Base-by-base conservation (phyloP, 352 stramenopile species). In the Globisporangium echinulatum region DNA sequence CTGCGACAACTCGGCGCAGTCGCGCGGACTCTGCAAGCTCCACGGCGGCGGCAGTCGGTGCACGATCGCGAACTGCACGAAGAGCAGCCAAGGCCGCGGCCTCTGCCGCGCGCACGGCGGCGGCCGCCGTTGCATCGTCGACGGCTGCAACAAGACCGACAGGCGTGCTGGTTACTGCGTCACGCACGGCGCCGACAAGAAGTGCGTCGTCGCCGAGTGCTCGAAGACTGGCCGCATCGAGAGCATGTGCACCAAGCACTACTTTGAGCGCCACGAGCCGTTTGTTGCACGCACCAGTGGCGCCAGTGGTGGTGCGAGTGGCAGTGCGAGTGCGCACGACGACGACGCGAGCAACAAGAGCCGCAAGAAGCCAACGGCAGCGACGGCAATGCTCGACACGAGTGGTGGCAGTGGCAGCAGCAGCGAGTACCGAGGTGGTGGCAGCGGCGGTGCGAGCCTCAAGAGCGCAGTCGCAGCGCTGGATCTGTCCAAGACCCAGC, bases 91-190 rank as follows among this genome's bases (percentile, higher is more conserved):
- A 56, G 87, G 87, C 11, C 77, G 81, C 7, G 87, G 87, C 15
- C 64, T 92, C 7, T 96, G 87, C 55, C 85, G 83, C 47, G 83
- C 87, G 7, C 87, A 96, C 49, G 87, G 87, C 49, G 87, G 87
- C 39, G 87, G 87, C 0, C 70, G 84, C 14, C 84, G 84, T 19
- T 96, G 87, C 66, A 88, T 88, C 70, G 70, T 92, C 25, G 79
- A 88, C 37, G 83, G 83, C 9, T 96, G 87, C 79, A 88, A 89
- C 63, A 94, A 92, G 69, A 92, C 82, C 1, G 82, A 90, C 54
- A 75, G 82, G 7, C 80, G 82, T 60, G 82, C 79, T 7, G 82
- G 82, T 5, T 90, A 85, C 67, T 92, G 82, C 43, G 80, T 91
- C 37, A 90, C 83, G 1, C 85, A 94, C 63, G 85, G 85, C 48